A percentile compares a stretch with the other conserved stretches of the same genome.
Evolutionary conservation across 257 asterid species (phyloP).

Genomic region (Plantago major): DNA sequence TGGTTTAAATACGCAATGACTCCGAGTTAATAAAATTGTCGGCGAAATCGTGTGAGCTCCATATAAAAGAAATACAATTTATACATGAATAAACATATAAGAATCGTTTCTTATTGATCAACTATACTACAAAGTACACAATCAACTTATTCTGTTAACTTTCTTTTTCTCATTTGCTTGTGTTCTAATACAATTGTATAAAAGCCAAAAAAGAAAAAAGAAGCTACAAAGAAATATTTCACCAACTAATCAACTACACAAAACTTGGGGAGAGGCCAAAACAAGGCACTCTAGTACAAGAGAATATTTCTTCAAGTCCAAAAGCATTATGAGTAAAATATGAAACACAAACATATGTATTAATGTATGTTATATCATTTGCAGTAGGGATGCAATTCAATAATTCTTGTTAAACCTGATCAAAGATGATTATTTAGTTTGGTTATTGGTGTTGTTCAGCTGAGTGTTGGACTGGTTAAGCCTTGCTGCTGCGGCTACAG

Average conservation of each 20-base stretch:
- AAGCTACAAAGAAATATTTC: neutral
- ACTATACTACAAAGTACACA: conserved; percentile 8
- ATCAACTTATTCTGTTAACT: neutral
- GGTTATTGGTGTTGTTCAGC: neutral
- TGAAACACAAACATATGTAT: neutral
- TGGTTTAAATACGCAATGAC: too few species aligned
- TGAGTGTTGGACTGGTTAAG: conserved; percentile 53
- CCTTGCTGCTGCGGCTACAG: conserved; percentile 94
- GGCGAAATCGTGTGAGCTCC: too few species aligned
- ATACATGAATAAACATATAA: neutral
- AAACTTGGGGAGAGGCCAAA: neutral
- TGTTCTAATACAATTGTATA: neutral
- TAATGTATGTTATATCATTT: neutral
- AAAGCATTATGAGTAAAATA: neutral
- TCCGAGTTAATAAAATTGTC: too few species aligned
- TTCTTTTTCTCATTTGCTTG: too few species aligned
- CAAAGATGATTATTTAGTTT: neutral
- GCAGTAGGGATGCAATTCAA: neutral
- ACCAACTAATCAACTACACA: neutral
- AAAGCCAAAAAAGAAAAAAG: neutral
- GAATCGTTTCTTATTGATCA: conserved; percentile 1
- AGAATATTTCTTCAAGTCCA: conserved; percentile 1
- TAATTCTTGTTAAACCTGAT: neutral
- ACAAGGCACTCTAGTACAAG: neutral
- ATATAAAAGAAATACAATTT: too few species aligned